Percentiles rank a stretch among this genome's conserved stretches.
Conservation (phyloP, 2,329 filamentous ascomycete species). For the Colletotrichum sp. region DNA sequence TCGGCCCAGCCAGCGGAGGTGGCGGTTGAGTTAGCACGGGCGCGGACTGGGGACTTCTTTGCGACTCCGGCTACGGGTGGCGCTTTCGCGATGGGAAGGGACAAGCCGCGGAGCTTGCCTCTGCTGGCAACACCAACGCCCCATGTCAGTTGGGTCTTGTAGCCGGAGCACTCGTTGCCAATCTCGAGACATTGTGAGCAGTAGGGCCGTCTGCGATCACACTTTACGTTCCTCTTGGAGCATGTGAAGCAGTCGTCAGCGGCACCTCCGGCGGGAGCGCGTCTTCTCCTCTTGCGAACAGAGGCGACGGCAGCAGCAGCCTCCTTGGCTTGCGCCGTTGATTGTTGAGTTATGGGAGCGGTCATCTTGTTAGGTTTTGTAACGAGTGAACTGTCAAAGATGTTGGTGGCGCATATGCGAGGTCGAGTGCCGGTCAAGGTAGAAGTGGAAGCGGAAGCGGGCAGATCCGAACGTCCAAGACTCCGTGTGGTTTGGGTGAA, state of each 20-base stretch:
- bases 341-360: constrained; percentile 21
- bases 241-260: constrained; percentile 96
- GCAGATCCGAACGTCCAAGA: not conserved
- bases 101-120: constrained; percentile 90
- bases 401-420: constrained; percentile 5
- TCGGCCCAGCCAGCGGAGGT: constrained; percentile 44
- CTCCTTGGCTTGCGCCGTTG: constrained; percentile 49
- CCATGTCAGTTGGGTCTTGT: constrained; percentile 97
- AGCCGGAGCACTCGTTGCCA: constrained; percentile 92
- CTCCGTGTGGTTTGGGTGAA: not conserved
- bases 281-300: constrained; percentile 78
- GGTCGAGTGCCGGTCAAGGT: not conserved
- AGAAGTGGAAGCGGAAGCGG: not conserved
- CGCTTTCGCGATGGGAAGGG: constrained; percentile 71
- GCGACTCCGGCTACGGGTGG: constrained; percentile 56
- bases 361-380: constrained; percentile 17
- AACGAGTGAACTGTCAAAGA: not conserved
- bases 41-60: constrained; percentile 53
- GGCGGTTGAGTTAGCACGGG: constrained; percentile 50
- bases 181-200: constrained; percentile 93
- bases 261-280: constrained; percentile 86
- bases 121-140: constrained; percentile 94
- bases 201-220: constrained; percentile 90
- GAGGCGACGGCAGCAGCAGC: constrained; percentile 47
- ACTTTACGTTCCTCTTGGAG: constrained; percentile 81